phyloP scores from a whole-genome alignment of 495 filamentous ascomycete genomes.

The Neurospora intermedia region DNA sequence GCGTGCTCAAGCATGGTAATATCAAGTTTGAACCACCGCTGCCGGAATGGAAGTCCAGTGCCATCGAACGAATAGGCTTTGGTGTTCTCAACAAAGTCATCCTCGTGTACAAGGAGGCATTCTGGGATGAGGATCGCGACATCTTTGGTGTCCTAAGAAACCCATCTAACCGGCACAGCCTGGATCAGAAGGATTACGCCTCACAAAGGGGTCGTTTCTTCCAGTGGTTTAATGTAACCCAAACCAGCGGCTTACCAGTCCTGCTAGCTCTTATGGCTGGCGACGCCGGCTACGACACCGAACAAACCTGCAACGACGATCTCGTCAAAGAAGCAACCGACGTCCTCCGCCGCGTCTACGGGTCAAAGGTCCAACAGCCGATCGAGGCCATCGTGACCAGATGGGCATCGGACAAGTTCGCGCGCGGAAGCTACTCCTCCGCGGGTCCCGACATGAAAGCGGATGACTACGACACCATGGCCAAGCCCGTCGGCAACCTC shows the following conservation, averaged over 20 bases:
- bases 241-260: slow-evolving; percentile 76
- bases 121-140: slow-evolving; percentile 87
- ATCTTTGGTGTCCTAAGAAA: slow-evolving; percentile 88
- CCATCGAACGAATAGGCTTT: slow-evolving; percentile 83
- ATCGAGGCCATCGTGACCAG: slow-evolving; percentile 86
- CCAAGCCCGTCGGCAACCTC: slow-evolving; percentile 70
- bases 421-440: slow-evolving; percentile 87
- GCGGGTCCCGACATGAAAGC: slow-evolving; percentile 68
- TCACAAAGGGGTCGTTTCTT: slow-evolving; percentile 72
- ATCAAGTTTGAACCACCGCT: slow-evolving; percentile 75
- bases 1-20: slow-evolving; percentile 68
- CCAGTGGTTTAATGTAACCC: slow-evolving; percentile 91
- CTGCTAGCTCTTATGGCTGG: slow-evolving; percentile 93
- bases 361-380: slow-evolving; percentile 50
- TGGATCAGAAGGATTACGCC: slow-evolving; percentile 43
- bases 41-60: slow-evolving; percentile 71
- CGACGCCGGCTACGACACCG: slow-evolving; percentile 81
- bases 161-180: slow-evolving; percentile 40
- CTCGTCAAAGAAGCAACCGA: slow-evolving; percentile 70
- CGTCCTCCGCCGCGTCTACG: slow-evolving; percentile 56
- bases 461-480: slow-evolving; percentile 91
- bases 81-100: slow-evolving; percentile 93
- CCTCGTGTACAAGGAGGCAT: slow-evolving; percentile 76
- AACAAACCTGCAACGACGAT: slow-evolving; percentile 58
- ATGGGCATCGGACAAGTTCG: slow-evolving; percentile 83